phyloP scores from a whole-genome alignment of 1,284 basidiomycete species.

The Calocybe gambosa region DNA sequence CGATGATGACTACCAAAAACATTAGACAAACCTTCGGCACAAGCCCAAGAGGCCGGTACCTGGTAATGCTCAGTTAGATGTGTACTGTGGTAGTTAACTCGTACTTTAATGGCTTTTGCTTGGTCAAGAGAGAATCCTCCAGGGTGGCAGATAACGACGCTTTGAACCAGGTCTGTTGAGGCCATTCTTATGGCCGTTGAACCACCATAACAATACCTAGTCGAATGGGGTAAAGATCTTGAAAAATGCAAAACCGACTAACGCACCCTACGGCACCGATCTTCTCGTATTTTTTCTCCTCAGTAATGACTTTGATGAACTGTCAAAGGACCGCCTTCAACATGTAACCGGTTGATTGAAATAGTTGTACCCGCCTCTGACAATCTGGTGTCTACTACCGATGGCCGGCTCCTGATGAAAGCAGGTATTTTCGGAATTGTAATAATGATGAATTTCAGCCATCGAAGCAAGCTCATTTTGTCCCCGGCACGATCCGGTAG shows the following conservation, averaged over 20 bases:
- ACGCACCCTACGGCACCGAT: constrained; percentile 58
- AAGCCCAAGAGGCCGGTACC: constrained; percentile 14
- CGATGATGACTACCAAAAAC: not conserved
- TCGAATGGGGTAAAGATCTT: not conserved
- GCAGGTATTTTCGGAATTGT: constrained; percentile 12
- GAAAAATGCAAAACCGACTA: not conserved
- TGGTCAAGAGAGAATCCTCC: constrained; percentile 32
- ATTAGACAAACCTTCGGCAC: constrained; percentile 12
- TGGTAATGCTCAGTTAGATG: constrained; percentile 1
- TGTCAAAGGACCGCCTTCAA: constrained; percentile 16
- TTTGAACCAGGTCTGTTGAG: constrained; percentile 34
- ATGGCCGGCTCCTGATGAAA: constrained; percentile 14
- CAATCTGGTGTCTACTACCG: constrained; percentile 12
- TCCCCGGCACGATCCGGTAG: constrained; percentile 13
- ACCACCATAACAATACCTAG: constrained; percentile 62
- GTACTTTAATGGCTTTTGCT: constrained; percentile 40
- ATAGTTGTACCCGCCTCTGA: constrained; percentile 3
- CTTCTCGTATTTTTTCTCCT: constrained; percentile 49
- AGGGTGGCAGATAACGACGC: constrained; percentile 55
- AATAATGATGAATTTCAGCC: constrained; percentile 12
- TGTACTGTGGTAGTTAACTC: not conserved
- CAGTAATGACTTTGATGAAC: constrained; percentile 44
- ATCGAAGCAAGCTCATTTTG: constrained; percentile 7
- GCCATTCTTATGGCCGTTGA: constrained; percentile 35
- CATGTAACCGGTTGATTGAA: not conserved